Evolutionary conservation across 768 basidiomycete species (phyloP).

Genomic region (Lactarius hatsudake): DNA sequence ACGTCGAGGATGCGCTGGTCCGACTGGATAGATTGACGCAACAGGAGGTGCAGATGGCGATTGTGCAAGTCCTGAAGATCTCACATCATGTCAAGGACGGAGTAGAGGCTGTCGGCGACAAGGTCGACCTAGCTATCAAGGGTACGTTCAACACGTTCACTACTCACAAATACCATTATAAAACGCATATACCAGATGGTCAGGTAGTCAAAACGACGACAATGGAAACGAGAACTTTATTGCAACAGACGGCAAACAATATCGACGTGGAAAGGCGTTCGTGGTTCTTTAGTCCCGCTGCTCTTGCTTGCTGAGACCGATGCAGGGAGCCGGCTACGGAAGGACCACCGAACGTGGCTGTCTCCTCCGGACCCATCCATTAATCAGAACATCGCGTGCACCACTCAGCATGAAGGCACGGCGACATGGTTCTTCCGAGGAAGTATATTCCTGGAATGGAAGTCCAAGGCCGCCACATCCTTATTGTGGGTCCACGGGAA

Average conservation of each 20-base stretch:
- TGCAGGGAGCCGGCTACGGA: neutral
- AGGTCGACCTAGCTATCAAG: neutral
- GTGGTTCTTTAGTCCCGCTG: neutral
- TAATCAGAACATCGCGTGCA: neutral
- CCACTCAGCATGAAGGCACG: neutral
- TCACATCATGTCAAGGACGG: neutral
- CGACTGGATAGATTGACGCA: neutral
- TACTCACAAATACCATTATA: neutral
- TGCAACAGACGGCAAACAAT: too few relatives aligned
- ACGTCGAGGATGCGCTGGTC: neutral
- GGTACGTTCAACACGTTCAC: neutral
- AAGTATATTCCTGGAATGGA: neutral
- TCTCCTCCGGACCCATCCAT: neutral
- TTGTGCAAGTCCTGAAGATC: neutral
- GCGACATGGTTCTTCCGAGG: neutral
- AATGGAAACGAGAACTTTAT: too few relatives aligned
- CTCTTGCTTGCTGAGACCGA: neutral
- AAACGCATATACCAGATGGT: neutral
- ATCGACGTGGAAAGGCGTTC: neutral
- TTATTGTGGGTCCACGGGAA: slow-evolving; percentile 6
- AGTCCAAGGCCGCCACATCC: neutral
- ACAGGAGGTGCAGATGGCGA: neutral
- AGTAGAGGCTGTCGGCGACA: neutral
- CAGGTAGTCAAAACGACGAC: neutral
- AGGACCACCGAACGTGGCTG: neutral